A percentile compares a stretch with the other conserved stretches of the same genome.
These are phyloP conservation scores for Sordariomycetes sp. DNA, from an alignment of 2,329 filamentous ascomycete species.

Conservation along the genomic window DNA sequence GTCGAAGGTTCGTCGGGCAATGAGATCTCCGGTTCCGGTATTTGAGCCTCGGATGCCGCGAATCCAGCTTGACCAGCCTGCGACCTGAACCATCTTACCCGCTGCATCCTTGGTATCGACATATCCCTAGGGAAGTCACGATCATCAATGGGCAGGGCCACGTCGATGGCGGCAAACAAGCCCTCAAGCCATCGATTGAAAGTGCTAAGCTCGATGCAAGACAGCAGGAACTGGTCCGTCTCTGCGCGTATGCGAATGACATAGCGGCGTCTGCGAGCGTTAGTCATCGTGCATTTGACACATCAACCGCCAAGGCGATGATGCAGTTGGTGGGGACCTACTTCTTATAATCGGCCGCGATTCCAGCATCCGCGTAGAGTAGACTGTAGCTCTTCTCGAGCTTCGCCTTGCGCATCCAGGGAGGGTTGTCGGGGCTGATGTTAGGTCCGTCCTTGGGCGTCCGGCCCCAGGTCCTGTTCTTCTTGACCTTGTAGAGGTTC, in stretches of 20 bases:
- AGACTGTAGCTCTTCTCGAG: constrained; percentile 62
- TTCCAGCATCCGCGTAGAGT: constrained; percentile 65
- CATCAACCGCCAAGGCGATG: background rate
- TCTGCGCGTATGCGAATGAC: constrained; percentile 66
- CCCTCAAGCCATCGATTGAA: constrained; percentile 62
- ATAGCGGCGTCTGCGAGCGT: constrained; percentile 40
- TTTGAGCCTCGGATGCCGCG: constrained; percentile 7
- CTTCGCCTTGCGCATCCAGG: constrained; percentile 41
- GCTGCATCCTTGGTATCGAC: constrained; percentile 48
- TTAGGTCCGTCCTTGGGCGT: constrained; percentile 37
- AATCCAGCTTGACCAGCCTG: constrained; percentile 12
- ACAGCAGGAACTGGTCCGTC: constrained; percentile 64
- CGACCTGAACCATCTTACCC: constrained; percentile 38
- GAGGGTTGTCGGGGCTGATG: constrained; percentile 38
- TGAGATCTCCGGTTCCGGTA: background rate
- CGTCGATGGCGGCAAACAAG: constrained; percentile 64
- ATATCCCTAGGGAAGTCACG: constrained; percentile 54
- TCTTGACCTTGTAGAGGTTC: constrained; percentile 55
- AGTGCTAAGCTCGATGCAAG: constrained; percentile 52
- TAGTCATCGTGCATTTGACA: background rate
- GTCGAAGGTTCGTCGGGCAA: background rate
- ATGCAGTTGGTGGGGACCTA: constrained; percentile 23
- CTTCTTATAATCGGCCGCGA: constrained; percentile 66
- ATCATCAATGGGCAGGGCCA: constrained; percentile 62
- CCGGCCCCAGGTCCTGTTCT: constrained; percentile 41